These are phyloP conservation scores for Phascolomyces articulosus DNA, from an alignment of 371 early-diverging fungal species.

Conservation along the genomic window DNA sequence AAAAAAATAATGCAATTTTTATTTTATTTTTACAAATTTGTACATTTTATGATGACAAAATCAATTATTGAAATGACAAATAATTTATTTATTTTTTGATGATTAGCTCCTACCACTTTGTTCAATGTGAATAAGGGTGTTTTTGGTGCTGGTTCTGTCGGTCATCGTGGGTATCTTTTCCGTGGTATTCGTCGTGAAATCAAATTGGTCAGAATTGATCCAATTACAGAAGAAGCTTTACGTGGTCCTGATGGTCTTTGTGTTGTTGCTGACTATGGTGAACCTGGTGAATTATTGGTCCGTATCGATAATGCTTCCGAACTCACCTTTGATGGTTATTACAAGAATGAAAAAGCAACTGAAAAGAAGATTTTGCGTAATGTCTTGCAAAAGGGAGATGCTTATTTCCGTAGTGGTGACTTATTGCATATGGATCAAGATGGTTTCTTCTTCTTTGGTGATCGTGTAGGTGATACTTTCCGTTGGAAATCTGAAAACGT, in stretches of 20 bases:
- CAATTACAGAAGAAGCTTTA: constrained; percentile 36
- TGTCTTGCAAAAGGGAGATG: constrained; percentile 9
- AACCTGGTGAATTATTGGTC: constrained; percentile 14
- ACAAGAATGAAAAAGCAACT: constrained; percentile 12
- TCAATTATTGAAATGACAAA: too few species aligned
- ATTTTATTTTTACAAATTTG: too few species aligned
- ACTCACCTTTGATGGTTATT: constrained; percentile 12
- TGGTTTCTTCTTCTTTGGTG: constrained; percentile 73
- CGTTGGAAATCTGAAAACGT: constrained; percentile 72
- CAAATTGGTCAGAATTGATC: constrained; percentile 41
- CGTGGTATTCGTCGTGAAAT: constrained; percentile 27
- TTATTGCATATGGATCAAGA: constrained; percentile 54
- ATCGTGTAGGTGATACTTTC: constrained; percentile 78
- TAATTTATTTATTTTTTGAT: too few species aligned
- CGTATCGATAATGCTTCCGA: background rate
- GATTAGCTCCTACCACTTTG: constrained; percentile 30
- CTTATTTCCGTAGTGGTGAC: constrained; percentile 71
- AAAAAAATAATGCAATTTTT: background rate
- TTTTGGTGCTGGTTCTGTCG: constrained; percentile 58
- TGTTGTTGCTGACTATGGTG: constrained; percentile 36
- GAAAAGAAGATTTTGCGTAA: constrained; percentile 13
- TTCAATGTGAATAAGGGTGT: constrained; percentile 54
- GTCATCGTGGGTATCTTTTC: constrained; percentile 40
- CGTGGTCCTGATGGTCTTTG: constrained; percentile 47
- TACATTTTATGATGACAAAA: too few species aligned